Percentiles rank a stretch among this genome's conserved stretches.
Conservation (phyloP, 305 asterid species). For the Fraxinus floribunda region DNA sequence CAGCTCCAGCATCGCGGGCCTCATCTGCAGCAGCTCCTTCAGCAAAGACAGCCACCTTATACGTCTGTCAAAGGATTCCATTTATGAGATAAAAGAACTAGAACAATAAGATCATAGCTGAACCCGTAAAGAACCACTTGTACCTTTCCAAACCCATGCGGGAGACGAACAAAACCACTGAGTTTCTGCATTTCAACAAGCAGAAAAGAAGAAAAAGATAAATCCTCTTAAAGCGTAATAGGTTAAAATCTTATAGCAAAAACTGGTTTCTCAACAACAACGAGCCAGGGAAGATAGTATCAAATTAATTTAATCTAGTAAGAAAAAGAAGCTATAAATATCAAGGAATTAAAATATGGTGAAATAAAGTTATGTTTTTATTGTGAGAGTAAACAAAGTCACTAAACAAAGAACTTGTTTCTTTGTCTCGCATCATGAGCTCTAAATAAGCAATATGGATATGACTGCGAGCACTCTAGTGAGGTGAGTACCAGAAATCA, state of each 20-base stretch:
- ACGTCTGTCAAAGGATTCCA: constrained; percentile 47
- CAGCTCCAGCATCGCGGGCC: constrained; percentile 94
- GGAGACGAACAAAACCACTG: constrained; percentile 75
- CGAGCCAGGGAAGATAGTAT: neutral
- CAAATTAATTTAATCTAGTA: neutral
- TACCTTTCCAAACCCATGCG: constrained; percentile 97
- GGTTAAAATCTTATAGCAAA: neutral
- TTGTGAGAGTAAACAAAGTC: neutral
- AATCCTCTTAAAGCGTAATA: constrained; percentile 3
- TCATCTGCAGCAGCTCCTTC: constrained; percentile 98
- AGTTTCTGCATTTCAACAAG: constrained; percentile 66
- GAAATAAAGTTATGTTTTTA: neutral
- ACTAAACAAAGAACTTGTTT: neutral
- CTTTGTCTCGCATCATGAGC: neutral
- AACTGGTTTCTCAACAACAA: neutral
- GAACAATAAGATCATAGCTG: constrained; percentile 12
- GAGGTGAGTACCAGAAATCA: neutral
- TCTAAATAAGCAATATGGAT: neutral
- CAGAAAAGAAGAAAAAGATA: constrained; percentile 17
- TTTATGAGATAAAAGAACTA: constrained; percentile 30
- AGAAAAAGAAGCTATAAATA: neutral
- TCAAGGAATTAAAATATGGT: neutral
- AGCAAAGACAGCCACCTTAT: constrained; percentile 88
- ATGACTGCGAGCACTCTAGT: neutral
- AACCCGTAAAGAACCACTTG: constrained; percentile 14